phyloP scores from a whole-genome alignment of 192 early-diverging fungal species.

The Linnemannia elongata region DNA sequence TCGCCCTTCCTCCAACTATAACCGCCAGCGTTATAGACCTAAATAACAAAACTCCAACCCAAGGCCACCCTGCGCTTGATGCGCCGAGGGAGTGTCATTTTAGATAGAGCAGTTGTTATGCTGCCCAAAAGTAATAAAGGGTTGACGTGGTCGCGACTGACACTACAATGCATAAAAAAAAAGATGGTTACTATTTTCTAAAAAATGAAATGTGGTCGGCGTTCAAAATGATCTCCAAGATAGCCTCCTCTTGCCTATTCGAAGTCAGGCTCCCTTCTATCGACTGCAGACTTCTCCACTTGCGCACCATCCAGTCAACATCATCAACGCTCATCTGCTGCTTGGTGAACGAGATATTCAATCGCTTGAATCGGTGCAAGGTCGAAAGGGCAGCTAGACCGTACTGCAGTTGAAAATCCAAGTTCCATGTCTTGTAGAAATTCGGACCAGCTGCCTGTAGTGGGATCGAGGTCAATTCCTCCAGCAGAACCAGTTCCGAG shows the following conservation, averaged over 20 bases:
- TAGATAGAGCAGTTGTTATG: too few relatives aligned
- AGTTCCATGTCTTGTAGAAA: constrained; percentile 5
- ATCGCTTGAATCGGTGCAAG: constrained; percentile 3
- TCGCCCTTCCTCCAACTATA: too few relatives aligned
- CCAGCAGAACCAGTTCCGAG: constrained; percentile 13
- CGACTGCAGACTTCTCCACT: constrained; percentile 9
- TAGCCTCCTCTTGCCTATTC: neutral
- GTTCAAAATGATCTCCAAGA: constrained; percentile 1
- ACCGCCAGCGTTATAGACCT: too few relatives aligned
- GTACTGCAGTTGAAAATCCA: constrained; percentile 11
- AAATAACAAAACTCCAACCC: too few relatives aligned
- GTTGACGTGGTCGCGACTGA: neutral
- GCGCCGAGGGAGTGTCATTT: too few relatives aligned
- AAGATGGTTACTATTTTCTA: neutral
- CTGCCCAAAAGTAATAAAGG: neutral
- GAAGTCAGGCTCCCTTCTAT: constrained; percentile 3
- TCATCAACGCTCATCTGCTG: constrained; percentile 7
- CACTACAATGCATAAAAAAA: neutral
- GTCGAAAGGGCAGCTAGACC: neutral
- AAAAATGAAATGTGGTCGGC: constrained; percentile 1
- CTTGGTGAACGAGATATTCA: neutral
- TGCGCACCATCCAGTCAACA: neutral
- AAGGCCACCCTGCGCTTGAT: too few relatives aligned
- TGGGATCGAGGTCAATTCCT: constrained; percentile 14
- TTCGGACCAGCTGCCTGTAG: constrained; percentile 12